Evolutionary conservation across 2,329 filamentous ascomycete species (phyloP).

Genomic region (Lasiodiplodia citricola): DNA sequence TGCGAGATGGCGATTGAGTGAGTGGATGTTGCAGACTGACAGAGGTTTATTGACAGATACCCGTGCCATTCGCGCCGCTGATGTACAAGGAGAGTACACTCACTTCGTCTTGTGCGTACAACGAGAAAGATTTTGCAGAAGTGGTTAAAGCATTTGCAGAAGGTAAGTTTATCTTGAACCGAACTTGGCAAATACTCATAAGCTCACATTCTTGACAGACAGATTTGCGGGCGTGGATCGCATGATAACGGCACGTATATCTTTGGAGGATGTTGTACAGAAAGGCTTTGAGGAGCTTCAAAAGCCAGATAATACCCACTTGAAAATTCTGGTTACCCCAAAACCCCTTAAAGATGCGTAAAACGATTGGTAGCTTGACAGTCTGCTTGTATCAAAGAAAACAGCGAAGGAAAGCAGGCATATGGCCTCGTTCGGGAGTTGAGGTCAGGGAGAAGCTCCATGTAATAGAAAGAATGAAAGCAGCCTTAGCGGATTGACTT

Average conservation of each 20-base stretch:
- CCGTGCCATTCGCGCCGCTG: conserved; percentile 34
- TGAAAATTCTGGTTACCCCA: conserved; percentile 63
- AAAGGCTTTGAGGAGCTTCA: conserved; percentile 63
- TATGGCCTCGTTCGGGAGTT: not conserved
- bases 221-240: conserved; percentile 39
- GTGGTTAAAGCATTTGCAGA: conserved; percentile 40
- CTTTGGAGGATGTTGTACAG: conserved; percentile 61
- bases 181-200: not conserved
- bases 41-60: conserved; percentile 32
- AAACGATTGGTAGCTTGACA: not conserved
- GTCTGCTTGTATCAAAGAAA: not conserved
- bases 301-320: conserved; percentile 64
- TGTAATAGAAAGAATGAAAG: too few species aligned
- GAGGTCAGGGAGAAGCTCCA: not conserved
- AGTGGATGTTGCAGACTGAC: not conserved
- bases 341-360: conserved; percentile 11
- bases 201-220: conserved; percentile 30
- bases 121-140: conserved; percentile 40
- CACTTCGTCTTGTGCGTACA: conserved; percentile 39
- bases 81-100: conserved; percentile 40
- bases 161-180: conserved; percentile 31
- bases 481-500: too few species aligned
- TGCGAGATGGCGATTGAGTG: not conserved
- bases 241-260: conserved; percentile 67
- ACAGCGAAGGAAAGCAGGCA: not conserved